A percentile compares a stretch with the other conserved stretches of the same genome.
phyloP scores from a whole-genome alignment of 75 land plant species.

The Cupressus sempervirens region DNA sequence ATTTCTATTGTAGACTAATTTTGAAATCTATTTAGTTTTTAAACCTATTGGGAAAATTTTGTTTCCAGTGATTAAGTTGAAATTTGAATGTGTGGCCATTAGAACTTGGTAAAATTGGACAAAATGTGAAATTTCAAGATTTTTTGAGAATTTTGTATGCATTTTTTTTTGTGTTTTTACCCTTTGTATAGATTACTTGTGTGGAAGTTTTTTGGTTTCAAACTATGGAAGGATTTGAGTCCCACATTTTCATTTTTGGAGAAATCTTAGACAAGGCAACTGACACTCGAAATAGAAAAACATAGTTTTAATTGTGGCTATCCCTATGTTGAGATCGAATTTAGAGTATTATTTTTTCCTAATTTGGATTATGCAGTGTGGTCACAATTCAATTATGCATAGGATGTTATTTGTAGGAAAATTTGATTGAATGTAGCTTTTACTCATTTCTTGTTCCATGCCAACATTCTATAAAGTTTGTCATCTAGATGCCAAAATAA shows the following conservation, averaged over 20 bases:
- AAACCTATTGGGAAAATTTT: too few species aligned
- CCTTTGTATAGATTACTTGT: not conserved
- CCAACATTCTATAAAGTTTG: not conserved
- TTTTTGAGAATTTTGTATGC: not conserved
- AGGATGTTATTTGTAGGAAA: not conserved
- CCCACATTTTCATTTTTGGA: not conserved
- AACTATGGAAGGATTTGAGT: not conserved
- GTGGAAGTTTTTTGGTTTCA: not conserved
- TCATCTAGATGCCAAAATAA: not conserved
- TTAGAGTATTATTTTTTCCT: not conserved
- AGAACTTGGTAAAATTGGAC: not conserved
- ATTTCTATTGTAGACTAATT: too few species aligned
- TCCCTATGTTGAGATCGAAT: not conserved
- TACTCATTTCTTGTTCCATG: not conserved
- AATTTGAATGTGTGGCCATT: too few species aligned
- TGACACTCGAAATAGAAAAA: not conserved
- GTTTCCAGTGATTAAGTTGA: too few species aligned
- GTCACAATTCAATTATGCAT: not conserved
- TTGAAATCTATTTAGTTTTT: too few species aligned
- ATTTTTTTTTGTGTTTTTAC: too few species aligned
- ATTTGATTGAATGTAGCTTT: not conserved
- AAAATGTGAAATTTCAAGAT: not conserved
- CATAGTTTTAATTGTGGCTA: not conserved
- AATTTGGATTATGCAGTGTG: not conserved
- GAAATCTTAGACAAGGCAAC: not conserved